phyloP scores from a whole-genome alignment of 2,329 filamentous ascomycete species.

The Cladosporium sp. region DNA sequence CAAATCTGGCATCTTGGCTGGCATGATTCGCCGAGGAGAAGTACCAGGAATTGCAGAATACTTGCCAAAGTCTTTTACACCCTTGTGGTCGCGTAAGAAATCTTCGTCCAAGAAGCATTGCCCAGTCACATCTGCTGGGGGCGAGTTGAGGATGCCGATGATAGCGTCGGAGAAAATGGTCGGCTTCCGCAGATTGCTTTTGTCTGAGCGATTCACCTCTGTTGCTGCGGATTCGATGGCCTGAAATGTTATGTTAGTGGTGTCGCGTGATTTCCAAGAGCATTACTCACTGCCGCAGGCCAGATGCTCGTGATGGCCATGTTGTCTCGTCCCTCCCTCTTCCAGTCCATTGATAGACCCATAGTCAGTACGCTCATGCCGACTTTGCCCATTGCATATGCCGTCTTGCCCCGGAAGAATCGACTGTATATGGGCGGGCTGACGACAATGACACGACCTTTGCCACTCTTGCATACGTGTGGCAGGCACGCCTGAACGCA shows the following conservation, averaged over 20 bases:
- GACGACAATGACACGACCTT: slow-evolving; percentile 69
- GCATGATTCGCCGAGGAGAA: slow-evolving; percentile 73
- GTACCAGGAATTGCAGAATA: slow-evolving; percentile 66
- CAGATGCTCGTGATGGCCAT: slow-evolving; percentile 82
- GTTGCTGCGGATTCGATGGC: slow-evolving; percentile 75
- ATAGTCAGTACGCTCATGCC: slow-evolving; percentile 79
- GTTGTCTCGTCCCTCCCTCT: slow-evolving; percentile 57
- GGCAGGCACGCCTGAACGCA: slow-evolving; percentile 64
- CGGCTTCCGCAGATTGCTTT: slow-evolving; percentile 31
- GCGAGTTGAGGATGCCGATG: slow-evolving; percentile 63
- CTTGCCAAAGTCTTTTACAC: slow-evolving; percentile 65
- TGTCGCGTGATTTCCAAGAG: not conserved
- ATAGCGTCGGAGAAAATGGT: slow-evolving; percentile 79
- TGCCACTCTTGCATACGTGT: slow-evolving; percentile 50
- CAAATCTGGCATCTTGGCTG: slow-evolving; percentile 62
- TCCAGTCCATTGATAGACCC: slow-evolving; percentile 77
- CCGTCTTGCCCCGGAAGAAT: slow-evolving; percentile 82
- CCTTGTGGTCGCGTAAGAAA: slow-evolving; percentile 62
- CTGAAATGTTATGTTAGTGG: slow-evolving; percentile 30
- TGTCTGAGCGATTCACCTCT: slow-evolving; percentile 41
- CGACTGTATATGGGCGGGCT: slow-evolving; percentile 81
- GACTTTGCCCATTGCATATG: slow-evolving; percentile 74
- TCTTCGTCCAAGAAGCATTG: slow-evolving; percentile 74
- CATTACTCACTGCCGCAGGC: slow-evolving; percentile 64
- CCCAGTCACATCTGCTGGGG: slow-evolving; percentile 63